Base-by-base conservation (phyloP, 2,329 filamentous ascomycete genomes). In the Diaporthe citrichinensis region DNA sequence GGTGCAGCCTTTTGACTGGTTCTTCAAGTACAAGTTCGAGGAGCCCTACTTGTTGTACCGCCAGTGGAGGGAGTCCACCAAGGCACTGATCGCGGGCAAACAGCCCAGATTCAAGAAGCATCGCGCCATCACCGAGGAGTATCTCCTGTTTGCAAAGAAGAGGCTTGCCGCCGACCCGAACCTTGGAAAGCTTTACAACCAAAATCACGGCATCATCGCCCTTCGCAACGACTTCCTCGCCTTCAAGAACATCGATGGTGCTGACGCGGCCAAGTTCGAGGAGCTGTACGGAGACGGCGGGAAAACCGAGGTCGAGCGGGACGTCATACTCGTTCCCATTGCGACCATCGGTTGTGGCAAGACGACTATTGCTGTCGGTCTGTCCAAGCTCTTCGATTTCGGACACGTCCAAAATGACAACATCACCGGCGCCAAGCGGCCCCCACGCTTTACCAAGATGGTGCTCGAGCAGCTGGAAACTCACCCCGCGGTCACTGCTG, bases 1-100 rank as follows among this genome's bases (percentile, higher is more conserved):
- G 20, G 84, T 83, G 2, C 89, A 90, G 0, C 97, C 92, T 83
- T 86, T 90, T n/a, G 96, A 99, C 83, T 99, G 97, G 97, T 99
- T 99, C 85, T 99, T 99, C 92, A 99, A 99, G 85, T 99, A 96
- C 90, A 99, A 99, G 86, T 99, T 99, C 76, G 97, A 99, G 82
- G 97, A 99, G 85, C 97, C 97, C 0, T 99, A 99, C 82, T 87
- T 99, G 76, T 97, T 99, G 95, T 99, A 98, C 85, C 92, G 97
- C 34, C 97, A 99, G 86, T 99, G 97, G 97, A 93, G 97, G 77
- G 97, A 99, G 86, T 98, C 94, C 82, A 99, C 97, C 57, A 98
- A 98, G 84, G 90, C 94, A 7, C 85, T 98, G 74, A 98, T 99
- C 79, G 81, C 89, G 1, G 94, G 94, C 20, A 94, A 91, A 79